Conservation (phyloP, 306 rosid genomes). For the Vigna angularis region DNA sequence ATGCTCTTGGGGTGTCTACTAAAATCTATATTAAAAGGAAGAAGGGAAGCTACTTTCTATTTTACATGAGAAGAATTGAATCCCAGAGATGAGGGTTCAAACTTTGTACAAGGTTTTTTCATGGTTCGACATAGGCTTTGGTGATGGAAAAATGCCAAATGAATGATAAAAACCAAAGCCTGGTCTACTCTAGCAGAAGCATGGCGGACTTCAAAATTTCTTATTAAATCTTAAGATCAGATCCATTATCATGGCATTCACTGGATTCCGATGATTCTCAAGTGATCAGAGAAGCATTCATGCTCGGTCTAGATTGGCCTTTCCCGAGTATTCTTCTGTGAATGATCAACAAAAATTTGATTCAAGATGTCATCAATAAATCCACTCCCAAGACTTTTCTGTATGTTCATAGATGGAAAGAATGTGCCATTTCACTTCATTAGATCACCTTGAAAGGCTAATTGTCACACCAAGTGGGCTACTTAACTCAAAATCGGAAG, state of each 20-base stretch:
- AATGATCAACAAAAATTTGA: constrained; percentile 36
- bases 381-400: constrained; percentile 41
- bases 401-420: constrained; percentile 35
- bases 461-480: constrained; percentile 31
- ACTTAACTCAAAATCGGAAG: constrained; percentile 24
- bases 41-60: constrained; percentile 57
- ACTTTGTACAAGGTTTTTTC: constrained; percentile 75
- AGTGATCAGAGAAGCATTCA: constrained; percentile 33
- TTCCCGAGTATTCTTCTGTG: constrained; percentile 35
- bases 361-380: constrained; percentile 40
- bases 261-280: constrained; percentile 43
- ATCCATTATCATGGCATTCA: constrained; percentile 36
- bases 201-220: constrained; percentile 44
- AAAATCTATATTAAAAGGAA: constrained; percentile 51
- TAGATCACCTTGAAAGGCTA: constrained; percentile 35
- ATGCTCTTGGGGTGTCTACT: constrained; percentile 52
- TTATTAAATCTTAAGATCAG: neutral
- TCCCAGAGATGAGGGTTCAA: constrained; percentile 69
- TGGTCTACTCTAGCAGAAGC: constrained; percentile 45
- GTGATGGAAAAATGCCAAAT: constrained; percentile 47
- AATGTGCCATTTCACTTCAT: constrained; percentile 36
- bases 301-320: constrained; percentile 40
- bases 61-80: constrained; percentile 70
- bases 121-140: constrained; percentile 54
- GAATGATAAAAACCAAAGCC: constrained; percentile 54